These are phyloP conservation scores for Penicillium sp. DNA, from an alignment of 2,329 filamentous ascomycete genomes.

Conservation along the genomic window DNA sequence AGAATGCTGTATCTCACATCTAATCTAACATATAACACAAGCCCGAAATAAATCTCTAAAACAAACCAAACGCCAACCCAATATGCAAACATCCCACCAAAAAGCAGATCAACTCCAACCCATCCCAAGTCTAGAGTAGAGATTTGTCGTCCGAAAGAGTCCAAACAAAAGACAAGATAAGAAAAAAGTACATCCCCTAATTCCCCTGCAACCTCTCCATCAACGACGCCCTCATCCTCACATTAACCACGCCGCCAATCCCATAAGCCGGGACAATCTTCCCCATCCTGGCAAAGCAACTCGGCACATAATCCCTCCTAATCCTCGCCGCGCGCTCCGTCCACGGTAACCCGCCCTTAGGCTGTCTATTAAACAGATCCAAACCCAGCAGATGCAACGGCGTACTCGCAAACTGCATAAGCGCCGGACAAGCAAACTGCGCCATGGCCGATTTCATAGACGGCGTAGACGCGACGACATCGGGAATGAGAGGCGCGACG, in stretches of 20 bases:
- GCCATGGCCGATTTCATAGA: slow-evolving; percentile 56
- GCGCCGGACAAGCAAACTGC: slow-evolving; percentile 75
- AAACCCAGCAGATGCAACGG: slow-evolving; percentile 79
- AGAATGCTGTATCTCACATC: neutral
- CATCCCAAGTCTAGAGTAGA: slow-evolving; percentile 7
- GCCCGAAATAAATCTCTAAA: neutral
- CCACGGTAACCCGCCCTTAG: slow-evolving; percentile 43
- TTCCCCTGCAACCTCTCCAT: slow-evolving; percentile 58
- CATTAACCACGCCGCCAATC: slow-evolving; percentile 80
- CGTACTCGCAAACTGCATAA: slow-evolving; percentile 72
- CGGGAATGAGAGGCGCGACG: slow-evolving; percentile 63
- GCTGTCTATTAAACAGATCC: slow-evolving; percentile 73
- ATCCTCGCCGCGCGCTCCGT: slow-evolving; percentile 62
- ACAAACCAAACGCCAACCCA: neutral
- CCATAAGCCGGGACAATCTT: slow-evolving; percentile 87
- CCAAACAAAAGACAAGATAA: neutral
- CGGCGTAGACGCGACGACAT: slow-evolving; percentile 45
- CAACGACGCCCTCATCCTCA: slow-evolving; percentile 60
- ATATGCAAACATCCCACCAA: neutral
- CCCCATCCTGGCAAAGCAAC: slow-evolving; percentile 68
- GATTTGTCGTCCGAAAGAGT: slow-evolving; percentile 3
- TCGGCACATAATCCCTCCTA: slow-evolving; percentile 69
- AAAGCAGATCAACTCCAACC: neutral
- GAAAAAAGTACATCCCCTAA: neutral
- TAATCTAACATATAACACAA: neutral